These are phyloP conservation scores for Kurtzmaniella natalensis DNA, from an alignment of 1,139 yeast genomes.

Conservation along the genomic window DNA sequence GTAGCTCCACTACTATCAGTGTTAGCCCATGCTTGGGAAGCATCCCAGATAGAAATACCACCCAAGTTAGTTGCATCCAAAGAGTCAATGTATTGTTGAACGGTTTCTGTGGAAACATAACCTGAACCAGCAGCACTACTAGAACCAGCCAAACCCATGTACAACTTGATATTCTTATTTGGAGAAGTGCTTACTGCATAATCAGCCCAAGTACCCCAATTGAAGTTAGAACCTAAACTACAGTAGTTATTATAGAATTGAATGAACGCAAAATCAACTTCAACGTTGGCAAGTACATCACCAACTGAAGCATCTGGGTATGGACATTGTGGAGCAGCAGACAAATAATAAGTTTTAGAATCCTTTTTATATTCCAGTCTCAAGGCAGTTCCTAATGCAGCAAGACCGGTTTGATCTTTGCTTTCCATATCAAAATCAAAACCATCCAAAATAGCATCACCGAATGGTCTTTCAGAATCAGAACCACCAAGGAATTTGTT, in stretches of 20 bases:
- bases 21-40: slow-evolving; percentile 70
- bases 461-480: slow-evolving; percentile 69
- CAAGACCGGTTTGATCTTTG: slow-evolving; percentile 49
- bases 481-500: slow-evolving; percentile 78
- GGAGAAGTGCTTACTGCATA: slow-evolving; percentile 63
- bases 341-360: slow-evolving; percentile 64
- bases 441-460: slow-evolving; percentile 42
- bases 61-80: slow-evolving; percentile 56
- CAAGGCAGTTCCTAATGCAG: slow-evolving; percentile 57
- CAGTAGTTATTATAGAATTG: slow-evolving; percentile 95
- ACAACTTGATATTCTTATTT: slow-evolving; percentile 61
- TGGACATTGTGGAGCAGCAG: slow-evolving; percentile 96
- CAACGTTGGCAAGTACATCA: slow-evolving; percentile 53
- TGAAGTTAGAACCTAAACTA: slow-evolving; percentile 54
- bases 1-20: slow-evolving; percentile 36
- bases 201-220: slow-evolving; percentile 81
- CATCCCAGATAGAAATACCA: slow-evolving; percentile 91
- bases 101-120: slow-evolving; percentile 18
- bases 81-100: slow-evolving; percentile 21
- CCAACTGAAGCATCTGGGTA: slow-evolving; percentile 88
- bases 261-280: slow-evolving; percentile 80
- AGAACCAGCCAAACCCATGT: slow-evolving; percentile 73
- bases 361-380: slow-evolving; percentile 54
- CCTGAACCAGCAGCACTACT: slow-evolving; percentile 57
- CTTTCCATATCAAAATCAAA: slow-evolving; percentile 45